Percentiles rank a stretch among this genome's conserved stretches.
These are phyloP conservation scores for Amphirosellinia nigrospora DNA, from an alignment of 495 filamentous ascomycete species.

Conservation along the genomic window DNA sequence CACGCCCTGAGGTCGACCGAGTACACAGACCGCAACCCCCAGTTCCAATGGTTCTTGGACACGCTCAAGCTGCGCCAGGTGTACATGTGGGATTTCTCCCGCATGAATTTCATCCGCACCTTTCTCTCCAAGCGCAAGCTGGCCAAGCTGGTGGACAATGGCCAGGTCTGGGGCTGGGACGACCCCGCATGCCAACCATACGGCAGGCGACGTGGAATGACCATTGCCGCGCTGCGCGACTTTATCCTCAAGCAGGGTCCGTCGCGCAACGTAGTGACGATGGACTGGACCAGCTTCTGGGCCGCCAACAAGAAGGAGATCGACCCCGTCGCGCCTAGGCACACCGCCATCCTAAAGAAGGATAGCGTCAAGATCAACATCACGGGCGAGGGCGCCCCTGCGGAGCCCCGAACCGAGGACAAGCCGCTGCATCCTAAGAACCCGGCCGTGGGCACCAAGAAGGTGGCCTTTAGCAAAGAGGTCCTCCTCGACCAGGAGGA, in stretches of 20 bases:
- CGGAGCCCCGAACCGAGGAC: constrained; percentile 68
- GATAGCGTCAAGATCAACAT: constrained; percentile 71
- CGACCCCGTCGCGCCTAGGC: constrained; percentile 83
- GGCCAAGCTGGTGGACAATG: constrained; percentile 86
- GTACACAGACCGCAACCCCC: constrained; percentile 95
- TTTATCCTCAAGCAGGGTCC: constrained; percentile 95
- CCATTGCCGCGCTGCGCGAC: constrained; percentile 82
- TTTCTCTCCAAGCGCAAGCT: constrained; percentile 94
- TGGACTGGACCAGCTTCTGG: constrained; percentile 94
- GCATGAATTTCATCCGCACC: constrained; percentile 94
- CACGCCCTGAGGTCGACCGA: constrained; percentile 95
- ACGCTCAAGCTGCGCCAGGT: constrained; percentile 84
- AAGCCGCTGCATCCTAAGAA: constrained; percentile 90
- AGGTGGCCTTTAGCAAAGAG: constrained; percentile 73
- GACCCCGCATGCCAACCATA: constrained; percentile 93
- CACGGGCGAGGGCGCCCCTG: constrained; percentile 66
- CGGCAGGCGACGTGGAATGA: constrained; percentile 90
- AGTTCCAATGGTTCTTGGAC: constrained; percentile 96
- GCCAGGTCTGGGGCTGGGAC: constrained; percentile 90
- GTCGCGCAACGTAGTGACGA: constrained; percentile 83
- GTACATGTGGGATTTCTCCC: constrained; percentile 96
- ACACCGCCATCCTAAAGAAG: constrained; percentile 77
- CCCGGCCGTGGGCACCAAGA: constrained; percentile 80
- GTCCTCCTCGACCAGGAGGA: constrained; percentile 87
- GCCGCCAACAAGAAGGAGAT: constrained; percentile 95